Percentiles rank a stretch among this genome's conserved stretches.
Conservation (phyloP, 768 basidiomycete species). For the Pleurotus cornucopiae region DNA sequence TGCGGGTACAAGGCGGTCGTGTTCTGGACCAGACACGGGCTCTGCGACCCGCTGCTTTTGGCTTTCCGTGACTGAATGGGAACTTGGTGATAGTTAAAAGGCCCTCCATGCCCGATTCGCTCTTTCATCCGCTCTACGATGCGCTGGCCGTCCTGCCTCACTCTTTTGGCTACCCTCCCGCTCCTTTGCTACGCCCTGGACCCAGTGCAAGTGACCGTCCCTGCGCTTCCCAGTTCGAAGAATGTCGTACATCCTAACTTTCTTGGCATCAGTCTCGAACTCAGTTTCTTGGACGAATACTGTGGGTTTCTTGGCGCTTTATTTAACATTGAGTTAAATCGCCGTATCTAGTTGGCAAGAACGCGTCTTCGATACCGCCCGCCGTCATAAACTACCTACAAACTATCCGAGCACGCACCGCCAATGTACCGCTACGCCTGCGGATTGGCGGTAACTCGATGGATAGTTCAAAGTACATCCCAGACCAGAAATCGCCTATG, state of each 20-base stretch:
- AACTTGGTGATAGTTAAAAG: too few species aligned
- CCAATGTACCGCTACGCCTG: conserved; percentile 37
- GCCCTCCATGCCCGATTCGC: too few species aligned
- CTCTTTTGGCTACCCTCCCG: not conserved
- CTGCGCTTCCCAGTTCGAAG: conserved; percentile 26
- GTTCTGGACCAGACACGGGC: too few species aligned
- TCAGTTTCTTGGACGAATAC: conserved; percentile 57
- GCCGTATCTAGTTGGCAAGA: conserved; percentile 42
- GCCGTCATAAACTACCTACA: conserved; percentile 58
- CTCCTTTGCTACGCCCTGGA: conserved; percentile 18
- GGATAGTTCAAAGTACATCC: conserved; percentile 39
- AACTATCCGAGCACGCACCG: conserved; percentile 44
- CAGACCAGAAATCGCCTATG: conserved; percentile 36
- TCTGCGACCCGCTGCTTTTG: too few species aligned
- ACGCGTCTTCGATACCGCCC: conserved; percentile 44
- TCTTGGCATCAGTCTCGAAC: conserved; percentile 61
- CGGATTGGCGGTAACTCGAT: conserved; percentile 49
- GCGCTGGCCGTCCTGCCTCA: too few species aligned
- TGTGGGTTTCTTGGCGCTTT: conserved; percentile 27
- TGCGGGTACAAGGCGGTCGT: too few species aligned
- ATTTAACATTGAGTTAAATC: not conserved
- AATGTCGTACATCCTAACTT: conserved; percentile 50
- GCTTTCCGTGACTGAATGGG: too few species aligned
- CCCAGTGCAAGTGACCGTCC: conserved; percentile 25
- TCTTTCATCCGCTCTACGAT: too few species aligned